Conservation (phyloP, 2,329 filamentous ascomycete genomes). For the Tolypocladium paradoxum region DNA sequence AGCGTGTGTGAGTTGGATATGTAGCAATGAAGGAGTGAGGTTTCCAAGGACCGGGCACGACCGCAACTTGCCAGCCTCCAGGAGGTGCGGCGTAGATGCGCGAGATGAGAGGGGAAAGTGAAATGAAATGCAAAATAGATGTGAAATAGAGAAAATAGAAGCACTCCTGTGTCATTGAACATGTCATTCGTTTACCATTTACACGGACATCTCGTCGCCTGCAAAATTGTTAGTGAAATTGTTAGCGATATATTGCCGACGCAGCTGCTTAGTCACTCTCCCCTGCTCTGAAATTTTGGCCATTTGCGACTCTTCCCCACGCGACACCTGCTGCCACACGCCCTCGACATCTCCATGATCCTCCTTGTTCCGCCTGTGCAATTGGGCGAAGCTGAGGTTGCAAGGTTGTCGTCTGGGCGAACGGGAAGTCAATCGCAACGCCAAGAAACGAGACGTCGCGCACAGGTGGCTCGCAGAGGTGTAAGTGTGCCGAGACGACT, state of each 20-base stretch:
- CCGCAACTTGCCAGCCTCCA: background rate
- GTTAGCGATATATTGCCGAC: background rate
- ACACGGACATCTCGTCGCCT: background rate
- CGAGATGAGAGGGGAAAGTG: background rate
- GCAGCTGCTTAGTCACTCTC: background rate
- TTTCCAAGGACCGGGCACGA: background rate
- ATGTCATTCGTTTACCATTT: too few species aligned
- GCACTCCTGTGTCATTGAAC: background rate
- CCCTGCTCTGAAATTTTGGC: background rate
- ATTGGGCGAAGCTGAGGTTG: background rate
- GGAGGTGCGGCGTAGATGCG: background rate
- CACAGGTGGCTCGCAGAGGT: background rate
- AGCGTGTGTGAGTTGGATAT: background rate
- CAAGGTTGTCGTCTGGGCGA: background rate
- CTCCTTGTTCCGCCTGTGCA: background rate
- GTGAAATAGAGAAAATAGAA: background rate
- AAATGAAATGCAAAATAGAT: background rate
- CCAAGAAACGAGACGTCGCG: background rate
- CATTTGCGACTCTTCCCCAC: background rate
- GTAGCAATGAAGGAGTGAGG: background rate
- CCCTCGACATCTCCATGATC: background rate
- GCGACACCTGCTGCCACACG: background rate
- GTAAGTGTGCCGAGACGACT: background rate
- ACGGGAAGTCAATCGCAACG: background rate
- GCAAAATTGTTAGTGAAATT: too few species aligned